phyloP scores from a whole-genome alignment of 148 eudicot species.

The Amaranthus palmeri region DNA sequence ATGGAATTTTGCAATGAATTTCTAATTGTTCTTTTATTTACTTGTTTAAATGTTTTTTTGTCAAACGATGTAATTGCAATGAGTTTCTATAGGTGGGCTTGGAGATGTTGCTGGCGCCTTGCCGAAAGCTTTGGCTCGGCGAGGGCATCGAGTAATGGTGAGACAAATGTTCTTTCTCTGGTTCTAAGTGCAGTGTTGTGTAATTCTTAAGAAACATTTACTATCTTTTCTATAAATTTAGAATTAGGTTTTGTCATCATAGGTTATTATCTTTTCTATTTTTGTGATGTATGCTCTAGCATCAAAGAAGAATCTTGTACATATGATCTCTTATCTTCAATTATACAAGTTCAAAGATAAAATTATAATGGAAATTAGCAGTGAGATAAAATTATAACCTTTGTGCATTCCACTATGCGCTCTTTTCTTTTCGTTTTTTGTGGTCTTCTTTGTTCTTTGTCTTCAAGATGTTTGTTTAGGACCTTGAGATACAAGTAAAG shows the following conservation, averaged over 20 bases:
- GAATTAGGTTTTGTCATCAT: background rate
- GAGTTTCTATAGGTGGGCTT: slow-evolving; percentile 77
- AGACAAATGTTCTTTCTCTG: slow-evolving; percentile 10
- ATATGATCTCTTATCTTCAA: background rate
- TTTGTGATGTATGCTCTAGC: no score
- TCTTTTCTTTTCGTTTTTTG: background rate
- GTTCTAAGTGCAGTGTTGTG: background rate
- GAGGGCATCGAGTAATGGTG: slow-evolving; percentile 99
- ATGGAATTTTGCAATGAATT: background rate
- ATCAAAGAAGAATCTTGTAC: background rate
- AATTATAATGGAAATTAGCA: background rate
- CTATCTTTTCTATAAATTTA: background rate
- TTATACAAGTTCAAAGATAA: background rate
- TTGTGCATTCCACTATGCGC: background rate
- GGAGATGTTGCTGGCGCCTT: slow-evolving; percentile 99
- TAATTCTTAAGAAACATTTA: background rate
- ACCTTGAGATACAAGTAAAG: background rate
- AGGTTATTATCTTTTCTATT: no score
- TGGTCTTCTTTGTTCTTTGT: background rate
- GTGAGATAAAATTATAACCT: background rate
- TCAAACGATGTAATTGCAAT: slow-evolving; percentile 16
- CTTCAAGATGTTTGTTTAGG: background rate
- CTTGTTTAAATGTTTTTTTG: background rate
- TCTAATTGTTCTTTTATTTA: background rate
- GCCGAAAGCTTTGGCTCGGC: slow-evolving; percentile 96